Evolutionary conservation across 768 basidiomycete species (phyloP), one percentile per base, ranked within the genome.

Genomic region (Leccinum truebloodii): DNA sequence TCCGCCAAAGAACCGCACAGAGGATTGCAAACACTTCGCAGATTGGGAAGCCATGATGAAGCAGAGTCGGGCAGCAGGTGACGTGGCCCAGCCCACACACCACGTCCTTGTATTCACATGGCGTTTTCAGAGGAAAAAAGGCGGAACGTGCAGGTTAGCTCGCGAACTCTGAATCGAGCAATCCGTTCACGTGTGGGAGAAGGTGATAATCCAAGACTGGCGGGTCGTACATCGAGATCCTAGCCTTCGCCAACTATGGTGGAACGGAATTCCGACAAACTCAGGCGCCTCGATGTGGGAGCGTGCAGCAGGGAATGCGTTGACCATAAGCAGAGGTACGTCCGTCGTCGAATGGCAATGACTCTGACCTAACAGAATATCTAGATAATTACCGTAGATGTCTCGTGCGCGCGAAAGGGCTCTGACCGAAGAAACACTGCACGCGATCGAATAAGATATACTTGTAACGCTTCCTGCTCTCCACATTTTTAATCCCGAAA

Each of bases 11-110:
- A 77, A 75, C 52, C 82, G 81, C 30, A 71, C 83, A 59, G 94
- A 96, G 73, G 94, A 95, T 69, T 73, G 80, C 54, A 95, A 88
- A 65, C 94, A 96, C 75, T 78, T 93, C 70, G 84, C 87, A 4
- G 89, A 90, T 69, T 95, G 94, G 89, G 84, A 92, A 68, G 75
- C 80, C 37, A 96, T 96, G 92, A 92, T 94, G 88, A 86, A 85
- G 63, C 85, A 79, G 50, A 93, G 90, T 75, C 86, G 89, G 55
- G 73, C 76, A 18, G 83, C 87, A 64, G 92, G 93, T 93, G 61
- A 70, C 75, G 9, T 12, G 13, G 60, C 32, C 50, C 63, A 44
- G 32, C 51, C 52, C n/a, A 13, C 20, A 48, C 26, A 24, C 4
- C 26, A 16, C 52, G 20, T 59, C 44, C 59, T 49, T 28, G 49